Conservation (phyloP, 148 eudicot genomes). For the Simmondsia chinensis region DNA sequence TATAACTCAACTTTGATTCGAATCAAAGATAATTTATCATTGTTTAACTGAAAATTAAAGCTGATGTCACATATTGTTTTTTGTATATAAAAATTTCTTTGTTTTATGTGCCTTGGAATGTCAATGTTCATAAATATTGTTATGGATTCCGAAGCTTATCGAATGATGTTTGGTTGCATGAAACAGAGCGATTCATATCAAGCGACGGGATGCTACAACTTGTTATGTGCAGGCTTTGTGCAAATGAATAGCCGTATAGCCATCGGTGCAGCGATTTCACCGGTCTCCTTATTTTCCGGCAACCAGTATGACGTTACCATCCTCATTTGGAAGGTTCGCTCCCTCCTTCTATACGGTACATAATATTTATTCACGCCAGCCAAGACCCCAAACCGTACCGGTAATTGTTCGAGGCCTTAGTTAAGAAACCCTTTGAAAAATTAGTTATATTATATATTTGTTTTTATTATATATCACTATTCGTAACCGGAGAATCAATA, state of each 20-base stretch:
- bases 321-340: slow-evolving; percentile 84
- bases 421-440: too few species aligned
- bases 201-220: slow-evolving; percentile 96
- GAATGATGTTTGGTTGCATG: not conserved
- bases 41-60: too few species aligned
- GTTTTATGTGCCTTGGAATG: too few species aligned
- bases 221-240: slow-evolving; percentile 81
- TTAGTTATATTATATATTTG: too few species aligned
- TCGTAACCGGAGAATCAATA: too few species aligned
- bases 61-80: too few species aligned
- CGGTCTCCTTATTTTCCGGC: slow-evolving; percentile 40
- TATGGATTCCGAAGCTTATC: not conserved
- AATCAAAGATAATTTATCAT: too few species aligned
- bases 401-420: too few species aligned
- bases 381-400: not conserved
- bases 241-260: slow-evolving; percentile 88
- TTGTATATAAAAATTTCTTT: too few species aligned
- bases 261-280: slow-evolving; percentile 97
- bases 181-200: slow-evolving; percentile 90
- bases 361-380: not conserved
- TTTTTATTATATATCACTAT: too few species aligned
- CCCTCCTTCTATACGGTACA: not conserved
- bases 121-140: too few species aligned
- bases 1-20: too few species aligned
- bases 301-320: slow-evolving; percentile 77